Conservation (phyloP, 1,284 basidiomycete genomes). For the Chalciporus piperatoides region DNA sequence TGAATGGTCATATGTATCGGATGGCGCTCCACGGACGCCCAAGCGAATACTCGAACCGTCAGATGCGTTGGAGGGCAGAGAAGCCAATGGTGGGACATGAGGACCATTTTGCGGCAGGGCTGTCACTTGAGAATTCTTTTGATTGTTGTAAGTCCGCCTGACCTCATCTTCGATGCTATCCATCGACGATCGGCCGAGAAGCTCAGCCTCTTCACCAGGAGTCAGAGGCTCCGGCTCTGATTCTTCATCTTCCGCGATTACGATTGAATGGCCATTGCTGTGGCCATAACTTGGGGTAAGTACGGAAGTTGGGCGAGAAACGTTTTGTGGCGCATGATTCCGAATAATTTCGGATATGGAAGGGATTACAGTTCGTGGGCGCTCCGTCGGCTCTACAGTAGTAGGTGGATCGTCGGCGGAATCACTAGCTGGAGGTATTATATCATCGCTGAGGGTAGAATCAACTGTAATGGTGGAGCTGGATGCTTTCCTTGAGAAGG, state of each 20-base stretch:
- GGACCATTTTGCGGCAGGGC: conserved; percentile 28
- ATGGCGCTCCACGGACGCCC: conserved; percentile 16
- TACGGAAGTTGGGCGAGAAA: conserved; percentile 38
- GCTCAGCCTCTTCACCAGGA: conserved; percentile 55
- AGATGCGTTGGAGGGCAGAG: conserved; percentile 28
- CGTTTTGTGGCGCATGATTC: conserved; percentile 58
- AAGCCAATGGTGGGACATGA: conserved; percentile 24
- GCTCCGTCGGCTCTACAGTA: conserved; percentile 23
- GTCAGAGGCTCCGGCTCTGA: conserved; percentile 45
- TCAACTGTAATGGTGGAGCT: conserved; percentile 39
- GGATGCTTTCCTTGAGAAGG: conserved; percentile 38
- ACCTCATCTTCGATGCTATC: conserved; percentile 83
- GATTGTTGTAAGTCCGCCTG: conserved; percentile 59
- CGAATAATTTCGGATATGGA: conserved; percentile 84
- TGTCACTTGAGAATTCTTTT: conserved; percentile 44
- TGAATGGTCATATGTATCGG: conserved; percentile 20
- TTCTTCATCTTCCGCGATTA: conserved; percentile 45
- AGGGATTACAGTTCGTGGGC: conserved; percentile 49
- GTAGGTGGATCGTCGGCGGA: conserved; percentile 16
- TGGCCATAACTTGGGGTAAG: conserved; percentile 48
- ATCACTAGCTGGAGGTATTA: conserved; percentile 11
- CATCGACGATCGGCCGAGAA: conserved; percentile 71
- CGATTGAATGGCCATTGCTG: conserved; percentile 43
- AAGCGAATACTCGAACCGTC: conserved; percentile 27
- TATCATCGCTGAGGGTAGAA: conserved; percentile 21